These are phyloP conservation scores for Dendrobium chrysotoxum DNA, from an alignment of 106 monocot species.

Conservation along the genomic window DNA sequence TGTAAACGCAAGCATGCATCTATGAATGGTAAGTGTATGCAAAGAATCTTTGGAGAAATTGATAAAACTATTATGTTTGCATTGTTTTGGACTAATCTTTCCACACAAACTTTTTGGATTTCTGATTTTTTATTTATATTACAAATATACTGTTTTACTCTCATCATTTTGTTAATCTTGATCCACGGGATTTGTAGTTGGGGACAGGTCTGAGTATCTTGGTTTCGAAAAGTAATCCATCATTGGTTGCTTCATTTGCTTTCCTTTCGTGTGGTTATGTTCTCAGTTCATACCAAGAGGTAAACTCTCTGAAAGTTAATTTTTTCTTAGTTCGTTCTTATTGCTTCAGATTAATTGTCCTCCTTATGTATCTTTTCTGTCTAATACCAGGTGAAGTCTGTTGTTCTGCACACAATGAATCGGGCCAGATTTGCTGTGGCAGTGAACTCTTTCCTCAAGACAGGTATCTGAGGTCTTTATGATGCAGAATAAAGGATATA, in stretches of 20 bases:
- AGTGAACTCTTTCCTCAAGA: conserved; percentile 88
- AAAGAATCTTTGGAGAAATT: background rate
- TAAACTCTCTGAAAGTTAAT: conserved; percentile 5
- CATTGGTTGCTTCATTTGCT: conserved; percentile 74
- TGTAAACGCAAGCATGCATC: background rate
- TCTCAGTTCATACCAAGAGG: conserved; percentile 93
- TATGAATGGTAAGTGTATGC: background rate
- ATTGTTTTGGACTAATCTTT: background rate
- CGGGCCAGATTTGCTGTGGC: conserved; percentile 89
- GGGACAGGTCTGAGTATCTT: conserved; percentile 94
- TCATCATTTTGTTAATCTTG: background rate
- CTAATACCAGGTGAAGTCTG: conserved; percentile 74
- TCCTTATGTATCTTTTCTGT: background rate
- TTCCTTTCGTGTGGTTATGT: conserved; percentile 92
- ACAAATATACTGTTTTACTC: background rate
- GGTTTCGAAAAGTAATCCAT: conserved; percentile 87
- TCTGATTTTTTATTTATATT: background rate
- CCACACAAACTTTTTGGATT: background rate
- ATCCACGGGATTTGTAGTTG: conserved; percentile 37
- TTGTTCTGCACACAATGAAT: conserved; percentile 92
- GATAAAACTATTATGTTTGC: background rate
- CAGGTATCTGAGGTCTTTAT: conserved; percentile 31
- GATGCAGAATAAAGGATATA: too few species aligned
- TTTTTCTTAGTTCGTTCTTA: background rate
- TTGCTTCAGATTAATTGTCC: background rate